phyloP scores from a whole-genome alignment of 1,284 basidiomycete species.

The Amylostereum areolatum region DNA sequence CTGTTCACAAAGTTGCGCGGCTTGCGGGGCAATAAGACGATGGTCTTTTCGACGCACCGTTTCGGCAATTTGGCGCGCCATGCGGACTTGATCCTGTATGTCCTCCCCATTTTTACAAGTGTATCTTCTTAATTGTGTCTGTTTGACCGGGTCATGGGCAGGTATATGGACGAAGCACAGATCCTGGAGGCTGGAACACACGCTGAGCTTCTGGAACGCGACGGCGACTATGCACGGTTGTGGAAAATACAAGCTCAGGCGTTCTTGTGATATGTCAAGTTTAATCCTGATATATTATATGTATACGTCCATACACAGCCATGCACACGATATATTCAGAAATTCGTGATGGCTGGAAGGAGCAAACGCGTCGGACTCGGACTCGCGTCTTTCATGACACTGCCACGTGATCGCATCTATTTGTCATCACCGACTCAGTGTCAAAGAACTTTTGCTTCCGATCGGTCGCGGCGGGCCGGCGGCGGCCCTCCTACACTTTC shows the following conservation, averaged over 20 bases:
- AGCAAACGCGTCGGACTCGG: no score
- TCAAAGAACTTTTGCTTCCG: no score
- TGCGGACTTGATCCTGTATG: constrained; percentile 57
- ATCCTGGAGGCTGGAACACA: constrained; percentile 53
- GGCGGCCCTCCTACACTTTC: no score
- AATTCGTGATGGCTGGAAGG: no score
- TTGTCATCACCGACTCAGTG: no score
- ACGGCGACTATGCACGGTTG: constrained; percentile 49
- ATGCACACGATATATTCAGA: no score
- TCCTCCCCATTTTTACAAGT: neutral
- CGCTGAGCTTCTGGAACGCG: constrained; percentile 35
- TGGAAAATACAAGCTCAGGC: constrained; percentile 52
- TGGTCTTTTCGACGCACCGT: constrained; percentile 66
- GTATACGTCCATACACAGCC: no score
- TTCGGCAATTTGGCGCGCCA: constrained; percentile 62
- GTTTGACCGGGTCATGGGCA: constrained; percentile 15
- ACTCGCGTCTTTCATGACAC: no score
- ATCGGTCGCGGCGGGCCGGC: no score
- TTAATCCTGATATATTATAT: no score
- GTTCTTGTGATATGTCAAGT: constrained; percentile 26
- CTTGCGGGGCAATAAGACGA: constrained; percentile 50
- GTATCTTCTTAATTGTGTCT: no score
- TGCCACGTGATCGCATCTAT: no score
- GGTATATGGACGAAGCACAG: constrained; percentile 54
- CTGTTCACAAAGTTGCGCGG: constrained; percentile 48